Percentiles rank a stretch among this genome's conserved stretches.
phyloP scores from a whole-genome alignment of 2,329 filamentous ascomycete species.

The Ustulina deusta region DNA sequence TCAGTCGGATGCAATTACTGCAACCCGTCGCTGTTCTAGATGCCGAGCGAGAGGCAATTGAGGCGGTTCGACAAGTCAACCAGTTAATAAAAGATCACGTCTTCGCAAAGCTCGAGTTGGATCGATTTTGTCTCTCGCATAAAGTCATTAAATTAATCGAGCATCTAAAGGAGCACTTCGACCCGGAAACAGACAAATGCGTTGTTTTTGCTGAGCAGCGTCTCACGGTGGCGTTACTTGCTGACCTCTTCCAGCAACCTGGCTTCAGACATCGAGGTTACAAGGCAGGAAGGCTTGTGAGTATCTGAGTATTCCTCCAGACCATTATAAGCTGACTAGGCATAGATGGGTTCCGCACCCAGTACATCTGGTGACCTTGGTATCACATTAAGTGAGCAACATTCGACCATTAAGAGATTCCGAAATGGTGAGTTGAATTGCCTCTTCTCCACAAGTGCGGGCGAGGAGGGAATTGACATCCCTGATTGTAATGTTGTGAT shows the following conservation, averaged over 20 bases:
- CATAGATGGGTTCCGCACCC: conserved; percentile 56
- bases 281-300: conserved; percentile 66
- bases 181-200: conserved; percentile 70
- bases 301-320: conserved; percentile 32
- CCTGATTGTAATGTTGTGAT: conserved; percentile 75
- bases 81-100: conserved; percentile 65
- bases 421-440: conserved; percentile 70
- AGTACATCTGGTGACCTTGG: conserved; percentile 67
- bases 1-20: conserved; percentile 48
- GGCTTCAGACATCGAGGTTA: conserved; percentile 69
- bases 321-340: conserved; percentile 37
- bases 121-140: conserved; percentile 67
- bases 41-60: conserved; percentile 57
- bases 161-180: conserved; percentile 73
- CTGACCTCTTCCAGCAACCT: conserved; percentile 71
- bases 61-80: conserved; percentile 68
- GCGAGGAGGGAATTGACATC: conserved; percentile 76
- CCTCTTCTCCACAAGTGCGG: conserved; percentile 74
- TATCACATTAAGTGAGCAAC: conserved; percentile 79
- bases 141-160: conserved; percentile 76
- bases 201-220: conserved; percentile 90
- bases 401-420: conserved; percentile 76
- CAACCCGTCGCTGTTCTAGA: conserved; percentile 45
- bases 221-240: conserved; percentile 79
- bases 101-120: conserved; percentile 54